A percentile compares a stretch with the other conserved stretches of the same genome.
Evolutionary conservation across 306 rosid species (phyloP).

Genomic region (Purshia tridentata): DNA sequence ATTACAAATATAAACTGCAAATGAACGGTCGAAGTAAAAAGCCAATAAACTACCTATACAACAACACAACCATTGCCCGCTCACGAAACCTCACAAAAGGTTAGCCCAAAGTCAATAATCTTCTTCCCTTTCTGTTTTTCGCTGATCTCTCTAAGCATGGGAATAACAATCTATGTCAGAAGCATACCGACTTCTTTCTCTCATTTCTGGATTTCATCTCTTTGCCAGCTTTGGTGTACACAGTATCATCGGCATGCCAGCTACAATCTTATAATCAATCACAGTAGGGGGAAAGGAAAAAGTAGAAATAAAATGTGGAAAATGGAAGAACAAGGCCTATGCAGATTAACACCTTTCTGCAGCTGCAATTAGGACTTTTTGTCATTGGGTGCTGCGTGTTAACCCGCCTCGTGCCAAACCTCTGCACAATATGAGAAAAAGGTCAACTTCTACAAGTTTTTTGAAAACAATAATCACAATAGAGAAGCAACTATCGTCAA

Average conservation of each 20-base stretch:
- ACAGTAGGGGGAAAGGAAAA: conserved; percentile 27
- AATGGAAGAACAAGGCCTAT: conserved; percentile 38
- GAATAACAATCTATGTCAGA: conserved; percentile 79
- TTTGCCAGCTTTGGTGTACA: conserved; percentile 38
- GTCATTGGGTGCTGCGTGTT: conserved; percentile 97
- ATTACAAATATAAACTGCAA: conserved; percentile 74
- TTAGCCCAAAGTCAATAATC: conserved; percentile 77
- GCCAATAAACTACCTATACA: conserved; percentile 78
- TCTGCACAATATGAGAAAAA: conserved; percentile 46
- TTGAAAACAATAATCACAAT: background rate
- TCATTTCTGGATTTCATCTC: conserved; percentile 28
- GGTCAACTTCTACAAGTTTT: conserved; percentile 19
- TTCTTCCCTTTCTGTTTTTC: conserved; percentile 48
- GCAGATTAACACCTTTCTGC: conserved; percentile 33
- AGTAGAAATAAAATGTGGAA: conserved; percentile 27
- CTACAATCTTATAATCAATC: conserved; percentile 64
- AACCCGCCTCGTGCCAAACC: conserved; percentile 79
- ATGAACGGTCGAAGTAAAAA: conserved; percentile 18
- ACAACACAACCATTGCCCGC: conserved; percentile 69
- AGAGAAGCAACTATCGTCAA: background rate
- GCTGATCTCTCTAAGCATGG: conserved; percentile 62
- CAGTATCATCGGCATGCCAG: conserved; percentile 53
- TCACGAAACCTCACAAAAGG: conserved; percentile 62
- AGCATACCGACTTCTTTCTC: conserved; percentile 60
- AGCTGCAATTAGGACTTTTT: conserved; percentile 30